Evolutionary conservation across 2,329 filamentous ascomycete species (phyloP), one percentile per base, ranked within the genome.

Genomic region (Trichoderma polysporum): DNA sequence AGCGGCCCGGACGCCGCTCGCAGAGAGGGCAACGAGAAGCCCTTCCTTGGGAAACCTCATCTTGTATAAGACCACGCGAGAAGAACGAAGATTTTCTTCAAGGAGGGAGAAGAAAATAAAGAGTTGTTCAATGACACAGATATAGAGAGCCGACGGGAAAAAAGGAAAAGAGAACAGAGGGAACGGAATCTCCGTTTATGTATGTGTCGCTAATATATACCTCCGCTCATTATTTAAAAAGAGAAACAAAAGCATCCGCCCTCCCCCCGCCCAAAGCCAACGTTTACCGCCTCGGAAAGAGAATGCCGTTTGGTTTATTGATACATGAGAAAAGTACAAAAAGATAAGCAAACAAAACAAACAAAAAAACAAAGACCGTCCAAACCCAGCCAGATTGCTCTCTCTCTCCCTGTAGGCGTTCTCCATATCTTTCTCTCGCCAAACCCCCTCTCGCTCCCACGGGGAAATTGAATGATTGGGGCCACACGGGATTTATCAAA

Each of bases 1-100:
- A 1, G 64, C 59, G 17, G 66, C 66, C 15, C 41, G 52, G 33
- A 66, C 54, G 33, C 37, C 41, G 25, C 33, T 57, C 33, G 54
- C 31, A 9, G 37, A 57, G 45, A 66, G 63, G 53, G 63, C 45
- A 33, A 59, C 31, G 8, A 66, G 41, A 39, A 66, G 41, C 15
- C 39, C 41, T 50, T 47, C 15, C n/a, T 45, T 54, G 4, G 53
- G 25, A 17, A 66, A 41, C 19, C 53, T 35, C 53, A 50, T 59
- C 19, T 41, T 53, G 60, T 25, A 19, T 41, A 41, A 8, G 3
- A 37, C 12, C 31, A 12, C 39, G 22, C 8, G 45, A 33, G 27
- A 17, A 22, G 19, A 41, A 22, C 13, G 12, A 9, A 27, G 10
- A 2, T 2, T 19, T 31, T 41, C 15, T 25, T 27, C 7, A 50